Evolutionary conservation across 345 rosid species (phyloP).

Genomic region (Citrus maxima): DNA sequence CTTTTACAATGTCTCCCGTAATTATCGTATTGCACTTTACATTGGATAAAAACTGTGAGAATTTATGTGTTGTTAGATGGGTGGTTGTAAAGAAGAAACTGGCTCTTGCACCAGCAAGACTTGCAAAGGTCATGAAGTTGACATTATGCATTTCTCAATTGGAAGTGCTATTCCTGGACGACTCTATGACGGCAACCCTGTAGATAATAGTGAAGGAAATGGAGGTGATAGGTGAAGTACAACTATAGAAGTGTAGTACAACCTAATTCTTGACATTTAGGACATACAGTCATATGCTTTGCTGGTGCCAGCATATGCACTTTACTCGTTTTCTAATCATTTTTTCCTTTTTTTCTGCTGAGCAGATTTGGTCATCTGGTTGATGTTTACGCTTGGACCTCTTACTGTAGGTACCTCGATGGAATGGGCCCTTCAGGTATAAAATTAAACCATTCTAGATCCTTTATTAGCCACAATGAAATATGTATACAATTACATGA

Average conservation of each 20-base stretch:
- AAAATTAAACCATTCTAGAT: slow-evolving; percentile 2
- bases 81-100: slow-evolving; percentile 74
- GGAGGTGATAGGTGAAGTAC: slow-evolving; percentile 85
- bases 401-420: slow-evolving; percentile 87
- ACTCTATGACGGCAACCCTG: slow-evolving; percentile 82
- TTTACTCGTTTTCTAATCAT: not conserved
- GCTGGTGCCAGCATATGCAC: not conserved
- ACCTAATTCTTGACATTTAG: slow-evolving; percentile 4
- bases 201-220: slow-evolving; percentile 74
- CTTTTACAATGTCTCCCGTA: not conserved
- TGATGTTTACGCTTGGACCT: slow-evolving; percentile 89
- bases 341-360: not conserved
- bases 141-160: slow-evolving; percentile 97
- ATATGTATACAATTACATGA: not conserved
- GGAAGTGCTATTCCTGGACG: slow-evolving; percentile 98
- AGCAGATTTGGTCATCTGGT: slow-evolving; percentile 87
- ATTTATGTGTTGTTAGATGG: slow-evolving; percentile 59
- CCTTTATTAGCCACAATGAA: slow-evolving; percentile 1
- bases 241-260: slow-evolving; percentile 10
- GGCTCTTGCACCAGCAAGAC: slow-evolving; percentile 74
- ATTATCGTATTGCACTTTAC: not conserved
- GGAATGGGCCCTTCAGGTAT: slow-evolving; percentile 94
- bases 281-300: not conserved
- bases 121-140: slow-evolving; percentile 96
- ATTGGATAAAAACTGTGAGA: slow-evolving; percentile 12